Percentiles rank a stretch among this genome's conserved stretches.
Evolutionary conservation across 352 stramenopile species (phyloP).

Genomic region (Globisporangium lucens): DNA sequence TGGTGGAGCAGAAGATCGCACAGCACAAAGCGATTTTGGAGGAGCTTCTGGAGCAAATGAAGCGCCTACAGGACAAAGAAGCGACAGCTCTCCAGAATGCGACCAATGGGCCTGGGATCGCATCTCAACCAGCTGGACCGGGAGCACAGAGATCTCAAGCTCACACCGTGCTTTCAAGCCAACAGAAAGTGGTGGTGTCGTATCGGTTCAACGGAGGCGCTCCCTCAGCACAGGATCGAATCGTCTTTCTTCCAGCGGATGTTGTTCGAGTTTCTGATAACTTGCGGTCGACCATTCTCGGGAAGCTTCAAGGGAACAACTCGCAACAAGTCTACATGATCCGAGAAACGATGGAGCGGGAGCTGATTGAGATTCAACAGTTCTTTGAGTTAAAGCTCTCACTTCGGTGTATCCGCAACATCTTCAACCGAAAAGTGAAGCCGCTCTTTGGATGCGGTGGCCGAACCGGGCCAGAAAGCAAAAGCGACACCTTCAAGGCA

Average conservation of each 20-base stretch:
- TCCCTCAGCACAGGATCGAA: constrained; percentile 26
- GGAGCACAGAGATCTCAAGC: background rate
- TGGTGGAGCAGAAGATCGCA: constrained; percentile 19
- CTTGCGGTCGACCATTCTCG: constrained; percentile 44
- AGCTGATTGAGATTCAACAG: constrained; percentile 35
- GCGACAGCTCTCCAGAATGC: background rate
- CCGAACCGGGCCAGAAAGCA: constrained; percentile 17
- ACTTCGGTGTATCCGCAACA: constrained; percentile 20
- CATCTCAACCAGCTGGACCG: background rate
- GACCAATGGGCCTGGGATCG: no score
- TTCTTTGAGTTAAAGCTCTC: constrained; percentile 30
- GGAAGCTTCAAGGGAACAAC: constrained; percentile 48
- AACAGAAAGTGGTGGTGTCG: constrained; percentile 27
- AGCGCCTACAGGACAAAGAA: constrained; percentile 1
- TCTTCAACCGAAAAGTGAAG: constrained; percentile 25
- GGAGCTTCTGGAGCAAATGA: background rate
- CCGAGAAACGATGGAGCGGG: constrained; percentile 29
- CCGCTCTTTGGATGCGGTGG: constrained; percentile 8
- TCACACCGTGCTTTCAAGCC: constrained; percentile 14
- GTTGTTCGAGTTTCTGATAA: constrained; percentile 43
- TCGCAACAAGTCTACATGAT: constrained; percentile 24
- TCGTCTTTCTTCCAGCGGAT: constrained; percentile 43
- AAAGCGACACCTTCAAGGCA: constrained; percentile 33
- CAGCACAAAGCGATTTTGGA: constrained; percentile 13
- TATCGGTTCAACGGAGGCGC: constrained; percentile 30